Base-by-base conservation (phyloP, 2,329 filamentous ascomycete genomes). In the Bipolaris sorokiniana region DNA sequence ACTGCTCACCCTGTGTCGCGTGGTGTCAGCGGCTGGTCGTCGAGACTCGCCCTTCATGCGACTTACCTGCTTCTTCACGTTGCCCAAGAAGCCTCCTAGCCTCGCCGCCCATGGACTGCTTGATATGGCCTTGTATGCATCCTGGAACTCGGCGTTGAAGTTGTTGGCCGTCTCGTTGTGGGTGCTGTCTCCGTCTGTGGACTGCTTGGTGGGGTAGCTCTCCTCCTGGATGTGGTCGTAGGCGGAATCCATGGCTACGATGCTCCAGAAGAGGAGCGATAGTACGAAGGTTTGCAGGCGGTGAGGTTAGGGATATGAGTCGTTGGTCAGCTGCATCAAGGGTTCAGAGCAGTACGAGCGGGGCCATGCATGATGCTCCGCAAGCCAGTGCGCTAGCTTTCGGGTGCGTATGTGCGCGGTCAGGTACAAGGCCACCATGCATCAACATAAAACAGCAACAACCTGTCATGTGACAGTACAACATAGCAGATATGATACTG, bases 151-250 rank as follows among this genome's bases (percentile, higher is more conserved):
- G 66, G 87, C 85, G 73, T 96, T 96, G 66, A 99, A 84, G 50
- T 88, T 81, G 67, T 75, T 75, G 65, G 65, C 52, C 50, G 79
- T 59, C 70, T 70, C 58, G 58, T 64, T 60, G 45, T 65, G 55
- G 65, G 65, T 65, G 64, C 67, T 76, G 41, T 80, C 78, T 59
- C 81, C 79, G 62, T 82, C 80, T 34, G 68, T 73, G 36, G 80
- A 79, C 63, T 81, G 77, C 64, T 84, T 82, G 50, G 79, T 76
- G 31, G 75, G 66, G 60, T 80, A 78, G 66, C 91, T 85, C 76
- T 95, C 89, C 80, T 97, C 92, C 75, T 92, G 88, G 70, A 98
- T 96, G 77, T 97, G 92, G 74, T 99, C 95, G 84, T 98, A 99
- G 42, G 93, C 93, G 72, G 96, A 84, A 85, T 99, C 95, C 95